Evolutionary conservation across 2,329 filamentous ascomycete genomes (phyloP), one percentile per base, ranked within the genome.

Genomic region (Hymenoscyphus albidus): DNA sequence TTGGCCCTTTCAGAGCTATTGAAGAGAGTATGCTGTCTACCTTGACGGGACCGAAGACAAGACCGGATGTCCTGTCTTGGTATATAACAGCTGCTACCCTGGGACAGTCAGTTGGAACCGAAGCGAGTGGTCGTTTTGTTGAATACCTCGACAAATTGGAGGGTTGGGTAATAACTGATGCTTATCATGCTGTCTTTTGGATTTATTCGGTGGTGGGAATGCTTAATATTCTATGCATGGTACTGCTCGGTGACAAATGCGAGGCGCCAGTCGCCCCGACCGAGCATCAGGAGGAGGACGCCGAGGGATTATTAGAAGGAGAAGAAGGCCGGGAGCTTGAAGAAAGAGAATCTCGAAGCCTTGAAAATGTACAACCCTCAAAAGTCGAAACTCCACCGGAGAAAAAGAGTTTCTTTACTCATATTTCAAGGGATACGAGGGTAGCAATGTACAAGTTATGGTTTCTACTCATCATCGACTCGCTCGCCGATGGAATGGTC

Each of bases 401-500:
- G 31, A 69, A 68, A 59, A 64, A 63, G 61, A 76, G 74, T 68
- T 79, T 74, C 60, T 78, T 86, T 48, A 76, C 82, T 1, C 79
- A 85, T 66, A 88, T 89, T 61, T 89, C 87, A 0, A 73, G 76
- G 0, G 76, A 82, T 14, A 88, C 87, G 0, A 80, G 82, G 13
- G 79, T 78, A 1, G 80, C 85, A 70, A 87, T 89, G 82, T 84
- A 83, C 74, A 84, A 85, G 60, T 77, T 90, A 3, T 89, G 87
- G 85, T 82, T 88, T 65, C 80, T 90, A 7, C 79, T 90, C 10
- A 81, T 83, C 27, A 78, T 89, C 31, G 88, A 90, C 75, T 86
- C 85, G 1, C 78, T 89, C 10, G 85, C 87, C 14, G 86, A 89
- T 69, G 86, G 87, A 31, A 89, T 89, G 84, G 81, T 83, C n/a